Base-by-base conservation (phyloP, 805 yeast species). In the Debaryomyces tyrocola region DNA sequence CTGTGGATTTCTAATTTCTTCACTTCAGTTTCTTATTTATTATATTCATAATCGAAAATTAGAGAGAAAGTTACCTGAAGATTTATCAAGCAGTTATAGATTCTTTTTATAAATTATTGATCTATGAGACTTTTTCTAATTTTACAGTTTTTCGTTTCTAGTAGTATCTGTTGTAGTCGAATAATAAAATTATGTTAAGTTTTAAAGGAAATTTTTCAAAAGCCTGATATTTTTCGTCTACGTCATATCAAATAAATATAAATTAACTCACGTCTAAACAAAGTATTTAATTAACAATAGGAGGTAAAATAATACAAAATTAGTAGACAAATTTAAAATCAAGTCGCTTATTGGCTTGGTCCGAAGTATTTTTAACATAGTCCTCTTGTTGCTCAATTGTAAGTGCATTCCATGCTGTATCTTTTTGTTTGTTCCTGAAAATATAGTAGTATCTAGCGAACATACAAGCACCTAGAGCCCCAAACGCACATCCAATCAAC, bases 281-380 rank as follows among this genome's bases (percentile, higher is more conserved):
- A 24, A 6, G 27, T 17, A 17, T 24, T 24, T 24, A 24, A 24
- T 7, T 9, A 24, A 24, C 27, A 6, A 6, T 24, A 24, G 27
- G 2, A 24, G 10, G 7, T 24, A 24, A 2, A 24, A 24, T 24
- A 24, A 24, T 24, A 24, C 7, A 31, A 31, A 14, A 11, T 6
- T 51, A 59, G 40, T 52, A 51, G 33, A 48, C 65, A 45, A 70
- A 70, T 24, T 65, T 51, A 49, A 69, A 70, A 44, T 85, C 87
- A 36, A 85, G 65, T 20, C 90, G 66, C 56, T 74, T 75, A 53
- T 78, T 79, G 5, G 90, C 90, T 28, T 60, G 65, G 53, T 83
- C 86, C 0, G 54, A 66, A 1, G 85, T 74, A 11, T 58, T 67
- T 11, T 43, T 46, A 18, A 72, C 54, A 59, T 85, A 85, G 1